A percentile compares a stretch with the other conserved stretches of the same genome.
Evolutionary conservation across 148 eudicot genomes (phyloP).

Genomic region (Mesembryanthemum crystallinum): DNA sequence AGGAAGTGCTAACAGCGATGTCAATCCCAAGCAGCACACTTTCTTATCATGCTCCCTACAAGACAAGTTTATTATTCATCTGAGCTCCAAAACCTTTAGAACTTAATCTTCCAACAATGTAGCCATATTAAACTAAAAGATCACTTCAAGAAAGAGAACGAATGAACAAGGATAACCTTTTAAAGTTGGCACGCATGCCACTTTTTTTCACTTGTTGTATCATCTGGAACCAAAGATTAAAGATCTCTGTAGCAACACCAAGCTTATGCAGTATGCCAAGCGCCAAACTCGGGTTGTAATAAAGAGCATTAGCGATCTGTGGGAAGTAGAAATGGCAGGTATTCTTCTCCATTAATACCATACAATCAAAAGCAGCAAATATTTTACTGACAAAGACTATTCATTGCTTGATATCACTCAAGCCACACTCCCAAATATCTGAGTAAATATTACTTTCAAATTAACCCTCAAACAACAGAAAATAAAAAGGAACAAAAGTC

Average conservation of each 20-base stretch:
- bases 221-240: conserved; percentile 96
- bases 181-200: conserved; percentile 72
- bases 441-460: background rate
- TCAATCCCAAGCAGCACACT: conserved; percentile 96
- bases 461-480: background rate
- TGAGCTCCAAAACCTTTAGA: background rate
- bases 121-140: background rate
- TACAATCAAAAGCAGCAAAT: background rate
- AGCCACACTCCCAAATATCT: background rate
- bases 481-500: background rate
- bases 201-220: conserved; percentile 81
- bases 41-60: conserved; percentile 95
- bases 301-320: conserved; percentile 90
- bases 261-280: conserved; percentile 78
- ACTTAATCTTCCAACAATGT: background rate
- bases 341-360: background rate
- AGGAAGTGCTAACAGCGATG: conserved; percentile 77
- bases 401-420: background rate
- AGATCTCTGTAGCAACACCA: conserved; percentile 77
- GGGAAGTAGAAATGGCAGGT: conserved; percentile 12
- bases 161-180: conserved; percentile 43
- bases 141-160: background rate
- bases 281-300: conserved; percentile 81
- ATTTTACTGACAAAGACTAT: background rate
- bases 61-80: background rate